Evolutionary conservation across 2,329 filamentous ascomycete species (phyloP), one percentile per base, ranked within the genome.

Genomic region (Colletotrichum australisinense): DNA sequence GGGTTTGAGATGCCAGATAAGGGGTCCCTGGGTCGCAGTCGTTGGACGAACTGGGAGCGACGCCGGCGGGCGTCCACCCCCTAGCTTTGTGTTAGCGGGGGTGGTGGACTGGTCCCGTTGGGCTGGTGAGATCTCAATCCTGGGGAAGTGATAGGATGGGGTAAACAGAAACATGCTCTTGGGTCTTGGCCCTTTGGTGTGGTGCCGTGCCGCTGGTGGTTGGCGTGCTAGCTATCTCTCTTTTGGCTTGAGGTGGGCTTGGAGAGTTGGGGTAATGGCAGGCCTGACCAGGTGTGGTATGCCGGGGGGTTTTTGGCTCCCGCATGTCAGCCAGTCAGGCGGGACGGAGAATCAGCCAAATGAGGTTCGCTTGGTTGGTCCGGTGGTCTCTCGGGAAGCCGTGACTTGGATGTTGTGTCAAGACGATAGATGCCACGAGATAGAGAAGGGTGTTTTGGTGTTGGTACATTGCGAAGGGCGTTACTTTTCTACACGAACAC

Each of bases 181-280:
- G 59, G 28, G 38, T 42, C 38, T 42, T 42, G 38, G 38, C 38
- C 38, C 38, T 42, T 4, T 7, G 38, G 38, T 30, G 57, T 63
- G 26, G 42, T 32, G 11, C 28, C 19, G 46, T 53, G 30, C 28
- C 22, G 19, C 30, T 53, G 30, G 62, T 62, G 71, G 67, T 64
- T 71, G 69, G 69, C 57, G 57, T 56, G 46, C 64, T 67, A 12
- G 46, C 35, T 67, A 12, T 22, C 42, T 49, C 19, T 26, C 24
- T 58, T 26, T 56, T 59, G 9, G 57, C 28, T 24, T 14, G 49
- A 19, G 19, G 32, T 38, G 22, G 49, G 46, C 60, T 71, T 73
- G 67, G 67, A 57, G 65, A 65, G 66, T 73, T 73, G 67, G 71
- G 71, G 71, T 73, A 73, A 46, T 55, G 60, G 49, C 55, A 70